Conservation (phyloP, 169 alveolate genomes). For the Neospora caninum region DNA sequence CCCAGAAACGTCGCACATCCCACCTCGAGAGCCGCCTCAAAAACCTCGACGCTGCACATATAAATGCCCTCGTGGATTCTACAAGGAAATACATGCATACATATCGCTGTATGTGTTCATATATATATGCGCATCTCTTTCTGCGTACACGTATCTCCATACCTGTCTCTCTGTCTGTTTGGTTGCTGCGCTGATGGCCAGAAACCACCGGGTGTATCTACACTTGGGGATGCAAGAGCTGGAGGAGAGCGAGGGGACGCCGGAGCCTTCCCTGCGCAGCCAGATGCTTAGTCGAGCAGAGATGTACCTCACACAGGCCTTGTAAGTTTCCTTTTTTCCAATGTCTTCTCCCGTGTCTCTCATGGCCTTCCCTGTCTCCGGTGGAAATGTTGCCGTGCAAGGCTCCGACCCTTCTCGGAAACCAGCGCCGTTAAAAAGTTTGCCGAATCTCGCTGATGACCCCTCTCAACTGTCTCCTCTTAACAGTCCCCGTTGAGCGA, state of each 20-base stretch:
- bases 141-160: no score
- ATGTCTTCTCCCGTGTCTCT: background rate
- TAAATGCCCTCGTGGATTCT: no score
- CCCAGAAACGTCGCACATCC: no score
- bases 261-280: background rate
- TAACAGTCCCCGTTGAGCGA: background rate
- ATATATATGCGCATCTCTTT: no score
- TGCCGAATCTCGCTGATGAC: background rate
- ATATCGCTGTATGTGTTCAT: no score
- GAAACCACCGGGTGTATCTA: slow-evolving; percentile 12
- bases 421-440: background rate
- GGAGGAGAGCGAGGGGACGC: background rate
- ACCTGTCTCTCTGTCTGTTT: no score
- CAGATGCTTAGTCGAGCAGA: slow-evolving; percentile 1
- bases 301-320: background rate
- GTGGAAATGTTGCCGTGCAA: background rate
- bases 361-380: background rate
- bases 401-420: background rate
- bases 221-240: background rate
- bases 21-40: no score
- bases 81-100: no score
- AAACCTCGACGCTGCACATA: no score
- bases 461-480: background rate
- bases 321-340: background rate
- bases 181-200: background rate